Conservation (phyloP, 75 land plant genomes). For the Cryptomeria japonica region DNA sequence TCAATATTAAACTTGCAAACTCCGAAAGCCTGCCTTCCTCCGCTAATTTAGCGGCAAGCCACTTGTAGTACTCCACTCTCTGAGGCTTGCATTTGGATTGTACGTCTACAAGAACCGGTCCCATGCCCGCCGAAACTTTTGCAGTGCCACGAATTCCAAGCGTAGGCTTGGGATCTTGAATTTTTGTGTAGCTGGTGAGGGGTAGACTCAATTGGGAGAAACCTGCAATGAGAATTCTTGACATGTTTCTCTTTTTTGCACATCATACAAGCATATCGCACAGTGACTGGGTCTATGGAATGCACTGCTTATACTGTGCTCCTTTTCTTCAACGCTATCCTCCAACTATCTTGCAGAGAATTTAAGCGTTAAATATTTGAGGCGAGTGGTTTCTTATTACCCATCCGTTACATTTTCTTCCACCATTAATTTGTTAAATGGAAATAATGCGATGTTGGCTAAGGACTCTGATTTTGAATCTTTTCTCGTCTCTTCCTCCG, state of each 20-base stretch:
- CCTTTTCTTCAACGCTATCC: no score
- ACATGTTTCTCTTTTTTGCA: neutral
- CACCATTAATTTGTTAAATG: no score
- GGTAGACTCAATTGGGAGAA: neutral
- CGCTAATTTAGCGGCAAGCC: slow-evolving; percentile 51
- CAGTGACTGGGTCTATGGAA: no score
- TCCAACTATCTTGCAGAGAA: no score
- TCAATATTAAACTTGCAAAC: slow-evolving; percentile 12
- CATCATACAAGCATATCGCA: neutral
- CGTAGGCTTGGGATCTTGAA: neutral
- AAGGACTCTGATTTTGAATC: no score
- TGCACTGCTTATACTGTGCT: no score
- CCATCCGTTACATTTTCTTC: no score
- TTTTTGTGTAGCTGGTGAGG: neutral
- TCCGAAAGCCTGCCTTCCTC: slow-evolving; percentile 40
- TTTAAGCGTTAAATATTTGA: no score
- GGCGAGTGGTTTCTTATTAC: no score
- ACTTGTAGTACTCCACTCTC: slow-evolving; percentile 34
- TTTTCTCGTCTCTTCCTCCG: no score
- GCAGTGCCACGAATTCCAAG: neutral
- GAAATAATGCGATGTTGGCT: no score
- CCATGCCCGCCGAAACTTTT: neutral
- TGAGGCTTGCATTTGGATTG: neutral
- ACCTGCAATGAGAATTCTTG: neutral
- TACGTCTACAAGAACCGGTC: neutral